Percentiles rank a stretch among this genome's conserved stretches.
Evolutionary conservation across 176 grass and related monocot genomes (phyloP).

Genomic region (Ananas comosus): DNA sequence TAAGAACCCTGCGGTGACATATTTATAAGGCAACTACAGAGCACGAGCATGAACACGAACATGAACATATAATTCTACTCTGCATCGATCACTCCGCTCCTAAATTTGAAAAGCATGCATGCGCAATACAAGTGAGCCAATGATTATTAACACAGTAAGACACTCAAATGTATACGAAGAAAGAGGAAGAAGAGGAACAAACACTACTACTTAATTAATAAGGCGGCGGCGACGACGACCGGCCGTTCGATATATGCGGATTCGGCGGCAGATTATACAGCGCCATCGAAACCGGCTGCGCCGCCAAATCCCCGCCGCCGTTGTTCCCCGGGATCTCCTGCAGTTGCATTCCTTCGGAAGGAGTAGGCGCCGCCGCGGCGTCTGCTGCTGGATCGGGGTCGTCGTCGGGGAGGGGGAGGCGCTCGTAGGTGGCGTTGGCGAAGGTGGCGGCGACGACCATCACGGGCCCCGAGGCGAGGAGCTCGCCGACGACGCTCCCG

Average conservation of each 20-base stretch:
- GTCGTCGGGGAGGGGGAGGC: slow-evolving; percentile 64
- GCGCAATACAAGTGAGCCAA: too few relatives aligned
- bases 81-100: too few relatives aligned
- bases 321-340: slow-evolving; percentile 12
- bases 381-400: slow-evolving; percentile 16
- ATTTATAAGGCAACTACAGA: not conserved
- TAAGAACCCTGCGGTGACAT: not conserved
- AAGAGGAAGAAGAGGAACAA: not conserved
- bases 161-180: not conserved
- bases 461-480: slow-evolving; percentile 70
- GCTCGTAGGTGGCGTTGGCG: slow-evolving; percentile 80
- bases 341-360: slow-evolving; percentile 1
- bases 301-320: slow-evolving; percentile 30
- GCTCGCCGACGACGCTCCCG: slow-evolving; percentile 72
- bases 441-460: slow-evolving; percentile 94
- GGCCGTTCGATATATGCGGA: slow-evolving; percentile 18
- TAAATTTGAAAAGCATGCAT: too few relatives aligned
- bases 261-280: slow-evolving; percentile 41
- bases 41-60: not conserved
- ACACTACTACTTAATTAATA: not conserved
- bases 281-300: slow-evolving; percentile 21
- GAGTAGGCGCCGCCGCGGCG: slow-evolving; percentile 23
- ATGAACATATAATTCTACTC: too few relatives aligned
- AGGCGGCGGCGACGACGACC: slow-evolving; percentile 3
- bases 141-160: too few relatives aligned